Conservation (phyloP, 108 stramenopile species). For the Cylindrotheca closterium region DNA sequence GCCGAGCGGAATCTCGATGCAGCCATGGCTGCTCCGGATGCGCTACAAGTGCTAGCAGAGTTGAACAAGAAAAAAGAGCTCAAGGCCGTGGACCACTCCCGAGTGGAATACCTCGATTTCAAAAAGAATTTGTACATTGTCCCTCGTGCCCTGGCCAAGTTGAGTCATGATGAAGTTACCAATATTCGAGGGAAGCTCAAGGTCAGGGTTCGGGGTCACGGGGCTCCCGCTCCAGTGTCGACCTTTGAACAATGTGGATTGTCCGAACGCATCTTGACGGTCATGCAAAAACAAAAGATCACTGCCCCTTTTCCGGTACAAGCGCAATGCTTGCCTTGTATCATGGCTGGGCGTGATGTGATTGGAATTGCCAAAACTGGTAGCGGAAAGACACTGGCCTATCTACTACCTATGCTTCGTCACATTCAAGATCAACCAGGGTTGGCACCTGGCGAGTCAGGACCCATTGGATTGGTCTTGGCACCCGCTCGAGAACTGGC, state of each 20-base stretch:
- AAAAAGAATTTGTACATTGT: slow-evolving; percentile 95
- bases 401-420: slow-evolving; percentile 91
- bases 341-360: slow-evolving; percentile 97
- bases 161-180: slow-evolving; percentile 69
- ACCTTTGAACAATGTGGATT: slow-evolving; percentile 92
- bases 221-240: slow-evolving; percentile 91
- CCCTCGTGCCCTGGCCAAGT: slow-evolving; percentile 72
- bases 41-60: slow-evolving; percentile 89
- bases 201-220: slow-evolving; percentile 88
- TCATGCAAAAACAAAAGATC: slow-evolving; percentile 70
- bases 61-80: slow-evolving; percentile 95
- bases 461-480: slow-evolving; percentile 95
- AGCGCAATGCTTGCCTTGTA: slow-evolving; percentile 95
- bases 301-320: slow-evolving; percentile 94
- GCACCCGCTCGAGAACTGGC: slow-evolving; percentile 98
- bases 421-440: slow-evolving; percentile 94
- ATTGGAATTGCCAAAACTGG: slow-evolving; percentile 99
- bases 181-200: slow-evolving; percentile 73
- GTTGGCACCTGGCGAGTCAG: slow-evolving; percentile 86
- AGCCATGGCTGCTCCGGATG: slow-evolving; percentile 77
- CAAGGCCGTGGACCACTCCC: slow-evolving; percentile 90
- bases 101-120: slow-evolving; percentile 87
- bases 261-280: slow-evolving; percentile 77
- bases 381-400: slow-evolving; percentile 96
- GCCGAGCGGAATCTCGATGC: slow-evolving; percentile 83